Base-by-base conservation (phyloP, 352 stramenopile genomes). In the Globisporangium echinulatum region DNA sequence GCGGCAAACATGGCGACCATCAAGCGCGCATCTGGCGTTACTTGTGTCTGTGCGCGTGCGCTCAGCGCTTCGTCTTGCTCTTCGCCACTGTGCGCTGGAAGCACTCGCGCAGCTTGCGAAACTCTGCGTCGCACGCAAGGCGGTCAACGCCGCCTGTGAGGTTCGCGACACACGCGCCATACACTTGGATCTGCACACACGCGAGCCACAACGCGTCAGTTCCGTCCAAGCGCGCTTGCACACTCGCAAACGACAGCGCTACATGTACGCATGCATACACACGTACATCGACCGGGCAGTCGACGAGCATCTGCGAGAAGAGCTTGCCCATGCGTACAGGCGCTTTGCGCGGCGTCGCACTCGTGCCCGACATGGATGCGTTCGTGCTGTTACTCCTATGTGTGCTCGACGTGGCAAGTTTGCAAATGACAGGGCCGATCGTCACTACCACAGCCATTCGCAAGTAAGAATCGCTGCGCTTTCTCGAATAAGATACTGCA, bases 151-250 rank as follows among this genome's bases (percentile, higher is more conserved):
- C 72, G 37, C 83, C 80, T 25, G 72, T 66, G 52, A 90, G 75
- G 49, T 77, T 70, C 51, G 83, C 80, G 40, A 92, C 83, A 52
- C 83, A 92, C 33, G 83, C 82, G 67, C 80, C 80, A 53, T 92
- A 92, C 46, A 89, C 77, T 70, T 88, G 79, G 52, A 92, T 84
- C 83, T 92, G 50, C 5, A 11, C 15, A 44, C 33, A 56, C 46
- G 25, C 47, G 47, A 11, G 14, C 58, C 17, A 52, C 4, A 19
- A 47, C 11, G 38, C 7, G 44, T 48, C 38, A 49, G 25, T 33
- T 33, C 25, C 25, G 25, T 33, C 25, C 25, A 3, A 33, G 25
- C 25, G 25, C 25, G 2, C 25, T 33, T 33, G 38, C 13, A 54
- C 44, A 37, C 51, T 15, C 17, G 46, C 49, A 25, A 25, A 17